These are phyloP conservation scores for Mallotus repandus DNA, from an alignment of 441 rosid species.

Conservation along the genomic window DNA sequence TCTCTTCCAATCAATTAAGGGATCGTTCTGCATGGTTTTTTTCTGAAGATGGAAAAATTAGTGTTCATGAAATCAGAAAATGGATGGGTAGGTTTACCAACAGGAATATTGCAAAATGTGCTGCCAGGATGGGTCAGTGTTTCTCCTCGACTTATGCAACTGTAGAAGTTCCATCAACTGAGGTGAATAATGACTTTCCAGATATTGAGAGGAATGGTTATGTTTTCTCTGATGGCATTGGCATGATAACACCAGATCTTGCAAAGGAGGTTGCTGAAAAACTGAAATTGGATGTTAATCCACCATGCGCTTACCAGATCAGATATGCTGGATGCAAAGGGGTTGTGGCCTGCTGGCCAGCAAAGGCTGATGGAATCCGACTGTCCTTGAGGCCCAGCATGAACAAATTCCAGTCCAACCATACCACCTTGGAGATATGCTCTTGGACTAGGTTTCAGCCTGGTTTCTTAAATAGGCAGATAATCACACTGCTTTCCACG, in stretches of 20 bases:
- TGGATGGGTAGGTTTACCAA: constrained; percentile 88
- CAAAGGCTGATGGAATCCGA: constrained; percentile 50
- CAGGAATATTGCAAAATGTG: constrained; percentile 76
- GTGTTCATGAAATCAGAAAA: constrained; percentile 40
- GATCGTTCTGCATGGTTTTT: constrained; percentile 95
- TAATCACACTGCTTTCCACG: constrained; percentile 67
- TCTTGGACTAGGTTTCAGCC: constrained; percentile 98
- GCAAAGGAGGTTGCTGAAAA: constrained; percentile 71
- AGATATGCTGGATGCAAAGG: constrained; percentile 96
- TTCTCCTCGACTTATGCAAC: constrained; percentile 94
- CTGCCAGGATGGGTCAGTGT: constrained; percentile 97
- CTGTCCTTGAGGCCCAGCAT: constrained; percentile 72
- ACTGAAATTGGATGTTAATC: constrained; percentile 51
- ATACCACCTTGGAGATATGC: constrained; percentile 77
- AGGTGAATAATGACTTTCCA: constrained; percentile 48
- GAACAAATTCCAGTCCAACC: constrained; percentile 67
- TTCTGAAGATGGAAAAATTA: constrained; percentile 56
- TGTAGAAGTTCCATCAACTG: constrained; percentile 55
- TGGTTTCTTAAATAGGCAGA: constrained; percentile 91
- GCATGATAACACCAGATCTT: constrained; percentile 78
- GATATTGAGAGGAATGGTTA: constrained; percentile 61
- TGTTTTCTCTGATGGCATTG: constrained; percentile 91
- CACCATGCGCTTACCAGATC: constrained; percentile 86
- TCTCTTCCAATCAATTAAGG: constrained; percentile 92
- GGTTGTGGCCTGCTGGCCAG: constrained; percentile 95